phyloP scores from a whole-genome alignment of 2,329 filamentous ascomycete species.

The Escovopsis sp. region DNA sequence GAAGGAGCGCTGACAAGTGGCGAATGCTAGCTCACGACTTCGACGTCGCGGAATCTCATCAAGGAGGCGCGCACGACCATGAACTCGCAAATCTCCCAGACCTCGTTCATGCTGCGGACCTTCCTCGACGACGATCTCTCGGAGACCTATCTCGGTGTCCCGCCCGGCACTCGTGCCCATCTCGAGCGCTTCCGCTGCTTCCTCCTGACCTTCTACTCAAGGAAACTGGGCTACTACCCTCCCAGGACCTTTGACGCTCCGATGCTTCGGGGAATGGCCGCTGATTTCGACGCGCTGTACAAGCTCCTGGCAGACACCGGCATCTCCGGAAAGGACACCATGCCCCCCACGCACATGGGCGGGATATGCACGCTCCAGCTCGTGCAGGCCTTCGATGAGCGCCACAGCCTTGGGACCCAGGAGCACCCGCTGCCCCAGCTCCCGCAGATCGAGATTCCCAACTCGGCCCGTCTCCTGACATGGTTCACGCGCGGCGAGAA shows the following conservation, averaged over 20 bases:
- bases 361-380: constrained; percentile 59
- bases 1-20: not conserved
- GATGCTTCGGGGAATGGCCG: constrained; percentile 45
- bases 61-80: constrained; percentile 48
- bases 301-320: constrained; percentile 52
- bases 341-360: constrained; percentile 41
- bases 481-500: constrained; percentile 29
- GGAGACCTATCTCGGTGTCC: constrained; percentile 48
- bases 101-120: constrained; percentile 41
- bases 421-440: constrained; percentile 52
- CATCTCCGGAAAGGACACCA: constrained; percentile 33
- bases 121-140: constrained; percentile 62
- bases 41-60: constrained; percentile 49
- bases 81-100: constrained; percentile 45
- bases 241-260: constrained; percentile 32
- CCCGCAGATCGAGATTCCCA: constrained; percentile 29
- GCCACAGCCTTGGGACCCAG: constrained; percentile 45
- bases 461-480: constrained; percentile 19
- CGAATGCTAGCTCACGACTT: constrained; percentile 32
- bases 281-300: constrained; percentile 59
- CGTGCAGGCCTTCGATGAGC: constrained; percentile 49
- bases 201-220: constrained; percentile 49
- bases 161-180: constrained; percentile 46
- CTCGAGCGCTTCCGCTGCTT: constrained; percentile 60
- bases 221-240: constrained; percentile 58